Evolutionary conservation across 805 yeast species (phyloP).

Genomic region (Nakazawaea laoshanensis): DNA sequence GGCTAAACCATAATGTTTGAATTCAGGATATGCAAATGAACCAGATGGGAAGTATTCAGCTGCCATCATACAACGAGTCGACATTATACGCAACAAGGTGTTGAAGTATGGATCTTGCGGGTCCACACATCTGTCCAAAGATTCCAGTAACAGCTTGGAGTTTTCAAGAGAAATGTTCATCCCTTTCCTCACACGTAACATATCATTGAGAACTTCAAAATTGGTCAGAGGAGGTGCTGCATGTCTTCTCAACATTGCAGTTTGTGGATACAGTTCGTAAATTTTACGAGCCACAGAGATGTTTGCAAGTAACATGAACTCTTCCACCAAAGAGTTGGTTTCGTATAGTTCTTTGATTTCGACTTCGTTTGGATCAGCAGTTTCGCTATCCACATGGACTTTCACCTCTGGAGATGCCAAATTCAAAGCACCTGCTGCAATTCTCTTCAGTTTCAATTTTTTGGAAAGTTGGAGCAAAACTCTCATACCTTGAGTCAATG

Average conservation of each 20-base stretch:
- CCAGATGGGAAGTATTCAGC: slow-evolving; percentile 97
- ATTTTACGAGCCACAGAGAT: slow-evolving; percentile 92
- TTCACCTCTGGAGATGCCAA: slow-evolving; percentile 97
- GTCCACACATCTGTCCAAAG: slow-evolving; percentile 83
- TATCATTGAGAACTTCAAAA: slow-evolving; percentile 83
- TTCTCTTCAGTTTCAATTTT: slow-evolving; percentile 72
- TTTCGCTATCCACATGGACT: slow-evolving; percentile 94
- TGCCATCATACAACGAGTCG: slow-evolving; percentile 98
- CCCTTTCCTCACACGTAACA: slow-evolving; percentile 73
- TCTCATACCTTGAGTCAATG: slow-evolving; percentile 84
- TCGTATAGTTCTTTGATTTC: slow-evolving; percentile 83
- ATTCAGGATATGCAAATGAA: slow-evolving; percentile 80
- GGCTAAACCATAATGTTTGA: slow-evolving; percentile 94
- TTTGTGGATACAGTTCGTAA: slow-evolving; percentile 89
- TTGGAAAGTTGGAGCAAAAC: slow-evolving; percentile 72
- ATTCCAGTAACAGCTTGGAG: slow-evolving; percentile 87
- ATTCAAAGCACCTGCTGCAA: slow-evolving; percentile 94
- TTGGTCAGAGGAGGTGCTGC: slow-evolving; percentile 95
- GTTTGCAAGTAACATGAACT: slow-evolving; percentile 95
- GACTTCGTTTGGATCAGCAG: slow-evolving; percentile 93
- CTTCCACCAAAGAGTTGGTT: slow-evolving; percentile 95
- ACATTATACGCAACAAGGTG: slow-evolving; percentile 89
- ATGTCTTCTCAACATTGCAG: slow-evolving; percentile 97
- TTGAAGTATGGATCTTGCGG: slow-evolving; percentile 83
- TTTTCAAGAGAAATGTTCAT: slow-evolving; percentile 72